Percentiles rank a stretch among this genome's conserved stretches.
These are phyloP conservation scores for Alternaria dauci DNA, from an alignment of 2,329 filamentous ascomycete genomes.

Conservation along the genomic window DNA sequence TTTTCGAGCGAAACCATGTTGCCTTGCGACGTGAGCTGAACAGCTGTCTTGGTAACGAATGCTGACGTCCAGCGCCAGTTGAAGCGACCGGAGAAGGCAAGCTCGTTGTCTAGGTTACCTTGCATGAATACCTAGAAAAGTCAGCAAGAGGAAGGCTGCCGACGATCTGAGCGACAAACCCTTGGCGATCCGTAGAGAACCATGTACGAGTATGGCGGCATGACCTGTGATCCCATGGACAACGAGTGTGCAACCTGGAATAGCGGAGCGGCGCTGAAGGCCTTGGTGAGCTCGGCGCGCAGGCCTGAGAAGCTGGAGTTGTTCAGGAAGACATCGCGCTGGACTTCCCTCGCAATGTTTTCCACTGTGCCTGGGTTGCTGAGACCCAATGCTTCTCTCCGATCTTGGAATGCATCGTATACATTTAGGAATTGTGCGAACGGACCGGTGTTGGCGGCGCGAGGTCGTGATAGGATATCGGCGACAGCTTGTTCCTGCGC, in stretches of 20 bases:
- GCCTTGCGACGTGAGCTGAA: constrained; percentile 85
- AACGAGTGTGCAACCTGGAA: constrained; percentile 99
- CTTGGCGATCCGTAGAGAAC: constrained; percentile 92
- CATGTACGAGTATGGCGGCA: constrained; percentile 95
- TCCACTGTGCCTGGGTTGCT: constrained; percentile 94
- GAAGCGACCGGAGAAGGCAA: constrained; percentile 84
- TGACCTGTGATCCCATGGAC: constrained; percentile 85
- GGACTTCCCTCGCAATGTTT: constrained; percentile 86
- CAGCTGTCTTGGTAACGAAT: constrained; percentile 84
- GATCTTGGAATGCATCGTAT: constrained; percentile 82
- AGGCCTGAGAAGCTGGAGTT: constrained; percentile 97
- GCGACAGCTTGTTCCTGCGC: constrained; percentile 51
- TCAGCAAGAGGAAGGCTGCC: constrained; percentile 29
- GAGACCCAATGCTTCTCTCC: constrained; percentile 86
- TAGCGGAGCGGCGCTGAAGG: constrained; percentile 89
- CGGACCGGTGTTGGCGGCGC: constrained; percentile 71
- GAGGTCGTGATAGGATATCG: constrained; percentile 69
- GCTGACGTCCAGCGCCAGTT: constrained; percentile 88
- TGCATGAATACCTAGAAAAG: constrained; percentile 83
- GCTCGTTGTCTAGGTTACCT: constrained; percentile 93
- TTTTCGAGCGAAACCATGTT: constrained; percentile 94
- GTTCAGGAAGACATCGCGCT: constrained; percentile 94
- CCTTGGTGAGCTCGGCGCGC: constrained; percentile 94
- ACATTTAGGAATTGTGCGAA: constrained; percentile 75
- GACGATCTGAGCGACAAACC: constrained; percentile 62